Evolutionary conservation across 306 rosid genomes (phyloP).

Genomic region (Sechiopsis laciniata): DNA sequence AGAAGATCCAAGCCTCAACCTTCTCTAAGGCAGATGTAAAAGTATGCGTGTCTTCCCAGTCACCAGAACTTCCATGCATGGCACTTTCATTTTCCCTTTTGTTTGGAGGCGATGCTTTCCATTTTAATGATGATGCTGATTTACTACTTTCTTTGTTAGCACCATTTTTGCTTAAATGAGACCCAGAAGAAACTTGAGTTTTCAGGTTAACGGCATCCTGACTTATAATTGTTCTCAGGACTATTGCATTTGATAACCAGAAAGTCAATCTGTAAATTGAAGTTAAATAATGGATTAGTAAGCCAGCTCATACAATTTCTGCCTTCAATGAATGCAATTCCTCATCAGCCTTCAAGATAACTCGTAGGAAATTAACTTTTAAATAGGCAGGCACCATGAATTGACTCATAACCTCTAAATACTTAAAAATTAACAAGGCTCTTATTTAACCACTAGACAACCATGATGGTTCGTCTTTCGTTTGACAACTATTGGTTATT

Average conservation of each 20-base stretch:
- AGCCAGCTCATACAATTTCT: conserved; percentile 6
- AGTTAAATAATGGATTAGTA: conserved; percentile 25
- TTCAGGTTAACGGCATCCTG: conserved; percentile 37
- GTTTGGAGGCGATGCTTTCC: conserved; percentile 57
- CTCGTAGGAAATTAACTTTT: too few relatives aligned
- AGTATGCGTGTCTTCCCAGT: conserved; percentile 57
- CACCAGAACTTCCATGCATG: conserved; percentile 37
- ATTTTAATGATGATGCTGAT: conserved; percentile 37
- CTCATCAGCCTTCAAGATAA: too few relatives aligned
- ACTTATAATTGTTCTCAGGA: conserved; percentile 70
- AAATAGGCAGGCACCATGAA: too few relatives aligned
- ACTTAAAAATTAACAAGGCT: too few relatives aligned
- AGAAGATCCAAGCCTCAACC: conserved; percentile 89
- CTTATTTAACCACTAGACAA: too few relatives aligned
- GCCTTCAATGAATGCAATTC: neutral
- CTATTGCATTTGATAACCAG: conserved; percentile 79
- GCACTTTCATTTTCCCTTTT: conserved; percentile 35
- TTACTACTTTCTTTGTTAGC: conserved; percentile 41
- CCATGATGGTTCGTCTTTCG: too few relatives aligned
- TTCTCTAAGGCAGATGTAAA: conserved; percentile 67
- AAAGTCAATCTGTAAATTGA: conserved; percentile 63
- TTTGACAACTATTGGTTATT: too few relatives aligned
- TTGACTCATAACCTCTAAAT: too few relatives aligned
- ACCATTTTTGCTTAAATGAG: conserved; percentile 43
- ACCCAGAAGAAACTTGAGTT: conserved; percentile 31